phyloP scores from a whole-genome alignment of 768 basidiomycete species.

The Amanita thiersii region DNA sequence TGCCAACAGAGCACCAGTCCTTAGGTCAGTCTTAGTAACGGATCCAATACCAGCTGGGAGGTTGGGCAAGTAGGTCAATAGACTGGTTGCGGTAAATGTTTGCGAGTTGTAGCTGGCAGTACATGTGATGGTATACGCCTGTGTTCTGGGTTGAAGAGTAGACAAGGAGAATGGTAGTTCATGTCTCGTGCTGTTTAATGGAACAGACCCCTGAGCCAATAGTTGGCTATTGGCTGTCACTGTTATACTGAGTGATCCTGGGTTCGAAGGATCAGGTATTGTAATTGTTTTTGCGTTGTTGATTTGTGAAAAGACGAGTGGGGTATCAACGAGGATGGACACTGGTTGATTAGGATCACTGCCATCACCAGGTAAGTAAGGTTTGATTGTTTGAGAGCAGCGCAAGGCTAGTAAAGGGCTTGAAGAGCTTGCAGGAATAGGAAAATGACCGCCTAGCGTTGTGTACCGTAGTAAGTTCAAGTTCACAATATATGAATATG shows the following conservation, averaged over 20 bases:
- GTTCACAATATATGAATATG: too few relatives aligned
- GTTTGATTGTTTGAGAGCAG: slow-evolving; percentile 50
- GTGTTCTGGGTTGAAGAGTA: slow-evolving; percentile 31
- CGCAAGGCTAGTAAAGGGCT: slow-evolving; percentile 47
- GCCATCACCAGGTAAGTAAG: slow-evolving; percentile 50
- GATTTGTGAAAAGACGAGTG: slow-evolving; percentile 39
- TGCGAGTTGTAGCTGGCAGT: slow-evolving; percentile 29
- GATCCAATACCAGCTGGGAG: slow-evolving; percentile 39
- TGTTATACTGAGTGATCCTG: slow-evolving; percentile 28
- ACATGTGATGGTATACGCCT: slow-evolving; percentile 30
- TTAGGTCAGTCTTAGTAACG: slow-evolving; percentile 57
- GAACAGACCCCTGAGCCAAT: slow-evolving; percentile 35
- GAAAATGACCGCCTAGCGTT: slow-evolving; percentile 35
- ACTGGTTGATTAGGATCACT: slow-evolving; percentile 23
- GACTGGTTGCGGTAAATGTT: slow-evolving; percentile 34
- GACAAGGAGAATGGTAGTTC: slow-evolving; percentile 41
- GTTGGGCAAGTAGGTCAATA: slow-evolving; percentile 41
- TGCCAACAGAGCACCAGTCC: slow-evolving; percentile 49
- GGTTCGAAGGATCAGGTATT: slow-evolving; percentile 15
- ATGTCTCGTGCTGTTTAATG: slow-evolving; percentile 43
- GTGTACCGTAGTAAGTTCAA: slow-evolving; percentile 5
- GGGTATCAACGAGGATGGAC: slow-evolving; percentile 44
- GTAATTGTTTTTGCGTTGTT: slow-evolving; percentile 36
- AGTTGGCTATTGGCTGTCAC: slow-evolving; percentile 34
- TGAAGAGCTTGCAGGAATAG: slow-evolving; percentile 24